phyloP scores from a whole-genome alignment of 192 early-diverging fungal species.

The Linderina pennispora region DNA sequence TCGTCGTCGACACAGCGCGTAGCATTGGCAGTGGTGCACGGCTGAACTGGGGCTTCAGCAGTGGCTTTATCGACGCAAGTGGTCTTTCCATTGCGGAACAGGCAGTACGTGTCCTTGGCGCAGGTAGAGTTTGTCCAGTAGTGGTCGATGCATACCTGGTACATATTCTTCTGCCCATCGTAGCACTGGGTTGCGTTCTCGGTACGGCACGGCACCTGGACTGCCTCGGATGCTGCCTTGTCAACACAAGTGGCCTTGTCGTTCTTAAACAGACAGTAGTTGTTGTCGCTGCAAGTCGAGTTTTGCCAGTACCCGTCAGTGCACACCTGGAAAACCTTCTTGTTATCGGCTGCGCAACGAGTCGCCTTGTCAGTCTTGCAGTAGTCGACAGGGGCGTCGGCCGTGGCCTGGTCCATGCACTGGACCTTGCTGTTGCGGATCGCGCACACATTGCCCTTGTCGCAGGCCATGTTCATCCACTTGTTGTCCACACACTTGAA shows the following conservation, averaged over 20 bases:
- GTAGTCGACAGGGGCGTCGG: background rate
- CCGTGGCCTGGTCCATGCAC: slow-evolving; percentile 11
- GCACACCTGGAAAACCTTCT: slow-evolving; percentile 30
- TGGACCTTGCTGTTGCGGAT: slow-evolving; percentile 19
- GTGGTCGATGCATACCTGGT: slow-evolving; percentile 32
- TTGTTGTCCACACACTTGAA: slow-evolving; percentile 18
- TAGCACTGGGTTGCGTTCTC: slow-evolving; percentile 24
- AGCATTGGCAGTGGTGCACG: slow-evolving; percentile 12
- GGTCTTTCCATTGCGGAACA: slow-evolving; percentile 7
- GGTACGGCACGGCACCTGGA: slow-evolving; percentile 17
- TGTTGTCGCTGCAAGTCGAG: slow-evolving; percentile 30
- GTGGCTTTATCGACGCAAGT: slow-evolving; percentile 24
- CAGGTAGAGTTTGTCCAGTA: slow-evolving; percentile 42
- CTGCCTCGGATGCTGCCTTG: slow-evolving; percentile 18
- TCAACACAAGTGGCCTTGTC: slow-evolving; percentile 26
- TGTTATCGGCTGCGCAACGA: slow-evolving; percentile 21
- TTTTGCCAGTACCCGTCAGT: slow-evolving; percentile 21
- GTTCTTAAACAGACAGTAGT: slow-evolving; percentile 26
- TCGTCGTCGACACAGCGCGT: slow-evolving; percentile 18
- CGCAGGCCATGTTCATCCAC: slow-evolving; percentile 24
- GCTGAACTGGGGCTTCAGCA: slow-evolving; percentile 17
- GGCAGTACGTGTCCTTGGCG: slow-evolving; percentile 12
- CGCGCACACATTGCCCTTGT: slow-evolving; percentile 21
- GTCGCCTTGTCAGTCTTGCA: slow-evolving; percentile 30
- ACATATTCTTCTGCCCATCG: slow-evolving; percentile 13